Conservation (phyloP, 257 asterid species). For the Solanum stenotomum region DNA sequence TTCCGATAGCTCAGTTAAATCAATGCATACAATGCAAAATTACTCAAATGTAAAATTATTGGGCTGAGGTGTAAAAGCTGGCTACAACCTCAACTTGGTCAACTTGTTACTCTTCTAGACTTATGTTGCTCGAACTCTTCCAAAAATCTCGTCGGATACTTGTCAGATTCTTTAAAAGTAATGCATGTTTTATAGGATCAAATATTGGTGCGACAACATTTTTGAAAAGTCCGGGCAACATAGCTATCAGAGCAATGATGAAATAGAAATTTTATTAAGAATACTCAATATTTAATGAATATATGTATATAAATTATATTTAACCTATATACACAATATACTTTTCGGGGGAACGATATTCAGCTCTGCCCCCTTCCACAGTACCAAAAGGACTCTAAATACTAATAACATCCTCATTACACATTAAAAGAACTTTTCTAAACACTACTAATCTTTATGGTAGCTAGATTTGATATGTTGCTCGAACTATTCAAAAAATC, state of each 20-base stretch:
- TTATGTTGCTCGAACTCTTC: not conserved
- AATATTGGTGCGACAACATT: not conserved
- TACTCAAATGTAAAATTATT: not conserved
- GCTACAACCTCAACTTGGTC: not conserved
- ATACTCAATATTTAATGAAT: not conserved
- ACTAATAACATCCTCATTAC: not conserved
- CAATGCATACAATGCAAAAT: not conserved
- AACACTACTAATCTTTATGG: not conserved
- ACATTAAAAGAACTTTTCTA: not conserved
- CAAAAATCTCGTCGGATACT: fast-evolving
- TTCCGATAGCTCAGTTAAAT: not conserved
- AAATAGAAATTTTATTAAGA: not conserved
- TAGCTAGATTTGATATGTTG: not conserved
- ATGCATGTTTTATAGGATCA: not conserved
- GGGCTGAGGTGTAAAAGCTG: not conserved
- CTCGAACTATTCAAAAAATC: not conserved
- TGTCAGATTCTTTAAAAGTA: not conserved
- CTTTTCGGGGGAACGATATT: not conserved
- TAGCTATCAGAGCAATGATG: not conserved
- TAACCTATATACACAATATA: not conserved
- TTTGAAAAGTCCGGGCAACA: not conserved
- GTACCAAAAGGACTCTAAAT: not conserved
- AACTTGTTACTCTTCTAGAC: not conserved
- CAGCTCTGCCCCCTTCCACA: not conserved
- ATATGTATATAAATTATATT: not conserved